Conservation (phyloP, 257 asterid species). For the Ehretia macrophylla region DNA sequence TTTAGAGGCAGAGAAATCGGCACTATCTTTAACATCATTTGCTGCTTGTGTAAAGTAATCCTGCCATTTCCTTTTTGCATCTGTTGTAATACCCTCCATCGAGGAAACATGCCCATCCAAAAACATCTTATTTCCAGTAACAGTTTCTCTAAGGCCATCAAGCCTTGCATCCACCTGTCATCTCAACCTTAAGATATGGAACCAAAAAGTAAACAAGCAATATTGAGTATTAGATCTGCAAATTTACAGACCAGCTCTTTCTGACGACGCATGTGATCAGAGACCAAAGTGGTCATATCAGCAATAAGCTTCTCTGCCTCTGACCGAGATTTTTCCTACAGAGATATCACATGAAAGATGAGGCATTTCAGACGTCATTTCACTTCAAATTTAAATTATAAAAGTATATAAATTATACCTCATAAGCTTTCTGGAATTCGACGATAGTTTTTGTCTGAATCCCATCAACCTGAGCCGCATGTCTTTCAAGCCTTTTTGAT, state of each 20-base stretch:
- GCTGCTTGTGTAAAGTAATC: conserved; percentile 58
- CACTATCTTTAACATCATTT: conserved; percentile 48
- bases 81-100: conserved; percentile 63
- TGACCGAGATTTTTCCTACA: conserved; percentile 63
- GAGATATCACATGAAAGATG: conserved; percentile 12
- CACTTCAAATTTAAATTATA: background rate
- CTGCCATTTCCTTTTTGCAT: conserved; percentile 84
- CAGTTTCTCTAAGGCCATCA: conserved; percentile 48
- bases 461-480: conserved; percentile 45
- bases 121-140: conserved; percentile 49
- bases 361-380: conserved; percentile 9
- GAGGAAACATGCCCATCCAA: conserved; percentile 63
- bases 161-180: conserved; percentile 68
- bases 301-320: conserved; percentile 75
- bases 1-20: conserved; percentile 75
- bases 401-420: conserved; percentile 33
- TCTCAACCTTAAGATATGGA: conserved; percentile 3
- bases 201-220: conserved; percentile 3
- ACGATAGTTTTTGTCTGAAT: conserved; percentile 47
- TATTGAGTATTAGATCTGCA: background rate
- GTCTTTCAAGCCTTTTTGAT: conserved; percentile 53
- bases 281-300: conserved; percentile 62
- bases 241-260: conserved; percentile 56
- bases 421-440: conserved; percentile 64
- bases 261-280: conserved; percentile 66